These are phyloP conservation scores for Phlebopus sp. DNA, from an alignment of 1,284 basidiomycete genomes.

Conservation along the genomic window DNA sequence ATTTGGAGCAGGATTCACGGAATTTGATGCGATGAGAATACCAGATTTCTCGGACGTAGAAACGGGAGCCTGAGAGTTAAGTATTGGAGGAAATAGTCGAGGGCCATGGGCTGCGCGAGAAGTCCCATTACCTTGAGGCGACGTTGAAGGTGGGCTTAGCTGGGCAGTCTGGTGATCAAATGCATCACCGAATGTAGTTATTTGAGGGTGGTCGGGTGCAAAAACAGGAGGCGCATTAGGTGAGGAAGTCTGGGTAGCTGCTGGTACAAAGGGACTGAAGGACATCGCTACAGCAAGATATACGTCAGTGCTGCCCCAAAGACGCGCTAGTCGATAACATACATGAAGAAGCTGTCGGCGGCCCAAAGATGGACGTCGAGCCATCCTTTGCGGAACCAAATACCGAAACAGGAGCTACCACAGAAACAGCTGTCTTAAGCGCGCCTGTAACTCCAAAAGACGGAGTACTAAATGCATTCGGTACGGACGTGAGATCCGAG, in stretches of 20 bases:
- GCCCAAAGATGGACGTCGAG: constrained; percentile 11
- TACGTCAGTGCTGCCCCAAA: neutral
- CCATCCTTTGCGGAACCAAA: constrained; percentile 22
- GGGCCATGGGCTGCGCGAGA: neutral
- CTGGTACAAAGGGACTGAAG: too few species aligned
- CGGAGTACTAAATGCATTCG: constrained; percentile 31
- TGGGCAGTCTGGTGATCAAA: neutral
- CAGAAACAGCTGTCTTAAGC: constrained; percentile 4
- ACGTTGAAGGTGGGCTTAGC: neutral
- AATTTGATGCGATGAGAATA: neutral
- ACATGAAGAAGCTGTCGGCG: constrained; percentile 14
- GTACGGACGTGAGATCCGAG: constrained; percentile 36
- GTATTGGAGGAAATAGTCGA: too few species aligned
- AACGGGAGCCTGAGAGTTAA: constrained; percentile 27
- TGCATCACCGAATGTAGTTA: neutral
- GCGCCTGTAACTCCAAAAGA: constrained; percentile 18
- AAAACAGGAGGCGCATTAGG: constrained; percentile 18
- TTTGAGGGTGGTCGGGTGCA: neutral
- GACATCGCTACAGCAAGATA: neutral
- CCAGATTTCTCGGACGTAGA: constrained; percentile 24
- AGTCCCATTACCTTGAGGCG: constrained; percentile 5
- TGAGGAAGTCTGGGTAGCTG: constrained; percentile 13
- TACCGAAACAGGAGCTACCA: constrained; percentile 3
- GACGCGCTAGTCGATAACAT: constrained; percentile 1
- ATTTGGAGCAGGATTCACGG: neutral